A percentile compares a stretch with the other conserved stretches of the same genome.
Evolutionary conservation across 352 stramenopile genomes (phyloP).

Genomic region (Phytophthora kernoviae): DNA sequence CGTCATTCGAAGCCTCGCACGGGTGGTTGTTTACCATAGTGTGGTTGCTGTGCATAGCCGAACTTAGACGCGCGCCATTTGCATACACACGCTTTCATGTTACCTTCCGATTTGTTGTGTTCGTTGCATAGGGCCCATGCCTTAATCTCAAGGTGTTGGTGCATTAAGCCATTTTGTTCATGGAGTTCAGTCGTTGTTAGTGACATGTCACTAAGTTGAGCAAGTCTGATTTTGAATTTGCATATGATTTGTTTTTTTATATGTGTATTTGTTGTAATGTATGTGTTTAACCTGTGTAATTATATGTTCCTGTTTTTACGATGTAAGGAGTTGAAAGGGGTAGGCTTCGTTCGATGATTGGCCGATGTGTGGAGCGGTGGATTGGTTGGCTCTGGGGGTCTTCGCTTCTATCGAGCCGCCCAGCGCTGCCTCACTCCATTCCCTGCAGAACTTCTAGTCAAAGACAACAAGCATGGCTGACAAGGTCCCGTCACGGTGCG

Average conservation of each 20-base stretch:
- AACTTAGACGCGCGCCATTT: slow-evolving; percentile 28
- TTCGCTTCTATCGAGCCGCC: slow-evolving; percentile 20
- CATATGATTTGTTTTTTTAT: background rate
- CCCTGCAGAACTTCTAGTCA: slow-evolving; percentile 70
- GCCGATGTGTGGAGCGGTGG: slow-evolving; percentile 34
- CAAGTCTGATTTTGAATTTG: background rate
- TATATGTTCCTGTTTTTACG: background rate
- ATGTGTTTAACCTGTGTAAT: background rate
- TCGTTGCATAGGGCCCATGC: background rate
- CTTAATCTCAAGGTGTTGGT: background rate
- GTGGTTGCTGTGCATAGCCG: slow-evolving; percentile 20
- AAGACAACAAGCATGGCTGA: slow-evolving; percentile 90
- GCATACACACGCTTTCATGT: slow-evolving; percentile 16
- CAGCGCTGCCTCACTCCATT: slow-evolving; percentile 49
- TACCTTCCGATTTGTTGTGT: background rate
- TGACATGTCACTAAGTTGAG: slow-evolving; percentile 14
- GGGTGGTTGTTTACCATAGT: slow-evolving; percentile 7
- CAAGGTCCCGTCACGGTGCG: slow-evolving; percentile 96
- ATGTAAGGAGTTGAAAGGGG: background rate
- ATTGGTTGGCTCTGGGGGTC: slow-evolving; percentile 84
- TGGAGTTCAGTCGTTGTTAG: slow-evolving; percentile 3
- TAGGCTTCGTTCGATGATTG: slow-evolving; percentile 41
- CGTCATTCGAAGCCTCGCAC: background rate
- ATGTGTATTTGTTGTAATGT: background rate
- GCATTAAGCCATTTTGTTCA: background rate